phyloP scores from a whole-genome alignment of 352 stramenopile species.

The Phytophthora cryptogea region DNA sequence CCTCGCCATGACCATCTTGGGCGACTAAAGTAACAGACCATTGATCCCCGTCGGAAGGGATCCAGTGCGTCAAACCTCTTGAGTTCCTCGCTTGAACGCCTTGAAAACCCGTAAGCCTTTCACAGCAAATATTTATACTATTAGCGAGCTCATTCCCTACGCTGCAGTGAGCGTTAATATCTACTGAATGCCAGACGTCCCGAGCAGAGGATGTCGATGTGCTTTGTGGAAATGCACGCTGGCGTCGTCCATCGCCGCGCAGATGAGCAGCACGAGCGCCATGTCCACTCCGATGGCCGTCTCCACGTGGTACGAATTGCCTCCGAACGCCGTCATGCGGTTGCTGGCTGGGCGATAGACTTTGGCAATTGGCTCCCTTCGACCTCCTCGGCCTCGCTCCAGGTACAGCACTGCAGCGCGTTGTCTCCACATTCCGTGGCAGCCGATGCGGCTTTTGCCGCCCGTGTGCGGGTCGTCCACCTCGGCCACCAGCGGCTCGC shows the following conservation, averaged over 20 bases:
- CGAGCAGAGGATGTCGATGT: constrained; percentile 15
- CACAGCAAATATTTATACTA: constrained; percentile 25
- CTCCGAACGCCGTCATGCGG: constrained; percentile 23
- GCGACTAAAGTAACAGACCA: constrained; percentile 20
- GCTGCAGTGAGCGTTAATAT: not conserved
- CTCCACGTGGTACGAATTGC: constrained; percentile 40
- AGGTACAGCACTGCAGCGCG: constrained; percentile 41
- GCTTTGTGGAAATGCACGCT: constrained; percentile 33
- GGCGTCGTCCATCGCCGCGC: constrained; percentile 44
- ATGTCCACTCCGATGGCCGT: constrained; percentile 42
- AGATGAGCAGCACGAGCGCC: constrained; percentile 38
- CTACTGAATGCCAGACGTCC: not conserved
- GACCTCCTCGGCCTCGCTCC: constrained; percentile 27
- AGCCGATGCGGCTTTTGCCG: constrained; percentile 35
- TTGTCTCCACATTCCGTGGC: constrained; percentile 40
- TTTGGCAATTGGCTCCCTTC: constrained; percentile 41
- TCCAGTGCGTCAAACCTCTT: not conserved
- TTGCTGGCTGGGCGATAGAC: constrained; percentile 35
- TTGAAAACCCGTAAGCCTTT: constrained; percentile 6
- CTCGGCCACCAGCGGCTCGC: constrained; percentile 39
- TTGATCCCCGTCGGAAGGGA: constrained; percentile 26
- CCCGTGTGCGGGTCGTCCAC: constrained; percentile 39
- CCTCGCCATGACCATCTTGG: constrained; percentile 40
- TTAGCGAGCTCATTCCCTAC: not conserved
- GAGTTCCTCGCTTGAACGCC: not conserved